Evolutionary conservation across 2,329 filamentous ascomycete genomes (phyloP).

Genomic region (Ophiostoma pallidulum): DNA sequence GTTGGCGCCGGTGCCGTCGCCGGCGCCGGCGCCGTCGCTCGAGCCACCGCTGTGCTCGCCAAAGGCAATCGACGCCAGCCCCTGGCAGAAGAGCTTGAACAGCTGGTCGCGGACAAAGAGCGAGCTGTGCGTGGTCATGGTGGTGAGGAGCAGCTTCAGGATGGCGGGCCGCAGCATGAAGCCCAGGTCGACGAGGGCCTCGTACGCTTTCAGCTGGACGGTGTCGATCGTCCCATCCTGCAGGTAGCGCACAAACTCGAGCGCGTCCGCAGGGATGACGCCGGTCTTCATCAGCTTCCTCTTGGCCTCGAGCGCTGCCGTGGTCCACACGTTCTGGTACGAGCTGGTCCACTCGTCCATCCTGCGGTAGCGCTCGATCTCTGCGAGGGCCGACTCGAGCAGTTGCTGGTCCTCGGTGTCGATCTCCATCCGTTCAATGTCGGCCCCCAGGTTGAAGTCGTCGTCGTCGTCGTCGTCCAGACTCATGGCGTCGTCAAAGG

Average conservation of each 20-base stretch:
- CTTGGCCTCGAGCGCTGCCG: constrained; percentile 52
- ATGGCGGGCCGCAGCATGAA: constrained; percentile 46
- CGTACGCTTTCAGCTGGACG: constrained; percentile 57
- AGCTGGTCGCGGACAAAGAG: constrained; percentile 53
- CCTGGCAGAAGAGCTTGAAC: constrained; percentile 49
- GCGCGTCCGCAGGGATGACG: constrained; percentile 43
- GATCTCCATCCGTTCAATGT: constrained; percentile 32
- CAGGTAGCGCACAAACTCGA: constrained; percentile 54
- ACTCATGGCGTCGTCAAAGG: constrained; percentile 26
- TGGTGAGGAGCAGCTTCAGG: constrained; percentile 46
- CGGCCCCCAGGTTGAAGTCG: constrained; percentile 25
- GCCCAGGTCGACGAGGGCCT: constrained; percentile 54
- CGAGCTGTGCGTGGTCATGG: constrained; percentile 52
- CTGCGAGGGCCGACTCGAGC: constrained; percentile 44
- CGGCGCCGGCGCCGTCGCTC: constrained; percentile 18
- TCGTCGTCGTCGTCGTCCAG: constrained; percentile 20
- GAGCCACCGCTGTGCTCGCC: constrained; percentile 48
- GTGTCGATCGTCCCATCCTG: constrained; percentile 54
- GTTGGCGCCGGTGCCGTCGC: not conserved
- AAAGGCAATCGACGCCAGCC: constrained; percentile 54
- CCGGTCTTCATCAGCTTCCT: constrained; percentile 54
- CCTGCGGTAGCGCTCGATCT: constrained; percentile 57
- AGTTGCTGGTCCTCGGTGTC: constrained; percentile 32
- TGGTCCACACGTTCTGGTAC: constrained; percentile 58
- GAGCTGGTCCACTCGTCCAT: constrained; percentile 61